Base-by-base conservation (phyloP, 352 stramenopile genomes). In the Pilasporangium apinafurcum region DNA sequence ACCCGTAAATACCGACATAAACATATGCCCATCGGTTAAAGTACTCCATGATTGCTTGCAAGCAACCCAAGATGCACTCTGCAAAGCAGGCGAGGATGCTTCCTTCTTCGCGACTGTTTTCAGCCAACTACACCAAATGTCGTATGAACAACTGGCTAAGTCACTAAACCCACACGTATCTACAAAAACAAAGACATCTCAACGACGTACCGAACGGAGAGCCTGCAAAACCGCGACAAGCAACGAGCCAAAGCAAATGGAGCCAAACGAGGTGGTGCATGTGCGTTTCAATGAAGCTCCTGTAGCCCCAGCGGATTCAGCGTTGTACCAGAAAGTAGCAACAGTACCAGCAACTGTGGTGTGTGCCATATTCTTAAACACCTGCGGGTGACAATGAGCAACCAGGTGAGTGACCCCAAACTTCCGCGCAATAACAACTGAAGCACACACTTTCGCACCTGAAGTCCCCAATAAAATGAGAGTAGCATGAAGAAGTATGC, bases 1-100 rank as follows among this genome's bases (percentile, higher is more conserved):
- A 62, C 38, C 79, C 82, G 51, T 93, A 93, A 40, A 98, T 80
- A 6, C 90, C 92, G 12, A 98, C 88, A 51, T 97, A 98, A 12
- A 97, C 81, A 42, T 95, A 98, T 5, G 93, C 93, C 89, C 86
- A 97, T 22, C 71, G 80, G 65, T 97, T 97, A 39, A 97, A 96
- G 57, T 96, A 96, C 63, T 95, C 71, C 59, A 96, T 83, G 24
- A 96, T 60, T 18, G 76, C 72, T 57, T 96, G 68, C 20, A 96
- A 52, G 55, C 80, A 92, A 33, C 63, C 68, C 17, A 95, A 44
- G 21, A 95, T 79, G 50, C 83, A 95, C 60, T 95, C 78, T 22
- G 74, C 79, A 55, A 95, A 73, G 47, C 83, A 95, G 12, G 58
- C 83, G 8, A 82, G 20, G 12, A 71, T 71, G 35, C 65, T 90